These are phyloP conservation scores for Entelexis sorbosivorans DNA, from an alignment of 1,139 yeast species.

Conservation along the genomic window DNA sequence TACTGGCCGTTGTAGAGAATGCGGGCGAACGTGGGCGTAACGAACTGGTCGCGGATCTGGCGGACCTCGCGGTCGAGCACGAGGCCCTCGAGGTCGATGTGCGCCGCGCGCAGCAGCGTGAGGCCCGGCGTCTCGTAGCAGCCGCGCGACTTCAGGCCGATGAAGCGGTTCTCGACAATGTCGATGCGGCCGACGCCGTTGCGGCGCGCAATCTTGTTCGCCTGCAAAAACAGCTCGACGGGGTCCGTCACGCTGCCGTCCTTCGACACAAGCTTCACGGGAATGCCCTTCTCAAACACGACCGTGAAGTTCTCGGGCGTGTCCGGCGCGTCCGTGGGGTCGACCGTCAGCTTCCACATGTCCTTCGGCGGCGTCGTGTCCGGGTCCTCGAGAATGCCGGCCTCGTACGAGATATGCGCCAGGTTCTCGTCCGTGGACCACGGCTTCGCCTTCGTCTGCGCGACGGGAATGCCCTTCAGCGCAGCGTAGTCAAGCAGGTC, in stretches of 20 bases:
- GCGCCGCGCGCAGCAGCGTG: slow-evolving; percentile 84
- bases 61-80: slow-evolving; percentile 96
- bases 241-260: slow-evolving; percentile 62
- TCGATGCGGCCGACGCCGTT: slow-evolving; percentile 99
- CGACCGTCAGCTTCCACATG: slow-evolving; percentile 98
- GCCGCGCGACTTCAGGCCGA: slow-evolving; percentile 97
- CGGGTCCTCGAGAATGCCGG: slow-evolving; percentile 97
- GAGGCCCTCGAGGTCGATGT: slow-evolving; percentile 92
- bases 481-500: slow-evolving; percentile 91
- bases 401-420: slow-evolving; percentile 98
- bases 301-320: slow-evolving; percentile 80
- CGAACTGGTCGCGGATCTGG: slow-evolving; percentile 91
- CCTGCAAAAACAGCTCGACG: slow-evolving; percentile 82
- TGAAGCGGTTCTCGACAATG: slow-evolving; percentile 96
- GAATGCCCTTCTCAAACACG: slow-evolving; percentile 76
- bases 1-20: slow-evolving; percentile 93
- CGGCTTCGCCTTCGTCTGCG: slow-evolving; percentile 97
- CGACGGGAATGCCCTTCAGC: slow-evolving; percentile 78
- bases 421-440: slow-evolving; percentile 99
- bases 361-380: slow-evolving; percentile 98
- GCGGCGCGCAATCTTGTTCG: slow-evolving; percentile 93
- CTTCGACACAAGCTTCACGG: slow-evolving; percentile 61
- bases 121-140: slow-evolving; percentile 99
- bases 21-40: slow-evolving; percentile 83
- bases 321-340: slow-evolving; percentile 90